A percentile compares a stretch with the other conserved stretches of the same genome.
Conservation (phyloP, 768 basidiomycete genomes). For the Piloderma croceum region DNA sequence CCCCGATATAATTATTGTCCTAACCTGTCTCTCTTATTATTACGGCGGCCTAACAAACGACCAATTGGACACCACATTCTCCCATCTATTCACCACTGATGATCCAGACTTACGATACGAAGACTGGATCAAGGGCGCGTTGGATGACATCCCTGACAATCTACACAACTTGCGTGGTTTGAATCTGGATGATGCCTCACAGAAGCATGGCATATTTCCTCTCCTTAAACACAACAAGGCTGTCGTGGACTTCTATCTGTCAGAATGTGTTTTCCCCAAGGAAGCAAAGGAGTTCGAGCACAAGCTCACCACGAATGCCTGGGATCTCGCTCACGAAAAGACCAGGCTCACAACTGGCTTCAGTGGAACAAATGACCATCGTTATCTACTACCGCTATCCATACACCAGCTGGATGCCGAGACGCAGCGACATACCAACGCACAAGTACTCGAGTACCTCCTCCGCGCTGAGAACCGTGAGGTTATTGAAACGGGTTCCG, state of each 20-base stretch:
- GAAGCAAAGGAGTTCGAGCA: slow-evolving; percentile 20
- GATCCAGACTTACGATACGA: slow-evolving; percentile 17
- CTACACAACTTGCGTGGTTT: slow-evolving; percentile 15
- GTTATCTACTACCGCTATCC: slow-evolving; percentile 28
- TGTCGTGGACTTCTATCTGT: slow-evolving; percentile 22
- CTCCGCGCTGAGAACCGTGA: slow-evolving; percentile 12
- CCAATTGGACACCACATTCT: slow-evolving; percentile 16
- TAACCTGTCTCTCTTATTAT: slow-evolving; percentile 20
- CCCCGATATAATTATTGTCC: slow-evolving; percentile 19
- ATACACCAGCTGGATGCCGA: slow-evolving; percentile 25
- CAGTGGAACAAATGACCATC: slow-evolving; percentile 23
- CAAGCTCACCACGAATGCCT: slow-evolving; percentile 23
- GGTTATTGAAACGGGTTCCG: slow-evolving; percentile 3
- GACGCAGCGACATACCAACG: slow-evolving; percentile 20
- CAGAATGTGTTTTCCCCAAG: slow-evolving; percentile 23
- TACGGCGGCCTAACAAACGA: slow-evolving; percentile 18
- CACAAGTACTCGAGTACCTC: slow-evolving; percentile 9
- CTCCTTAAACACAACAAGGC: slow-evolving; percentile 15
- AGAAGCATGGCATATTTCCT: slow-evolving; percentile 10
- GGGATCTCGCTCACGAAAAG: slow-evolving; percentile 22
- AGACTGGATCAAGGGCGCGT: slow-evolving; percentile 12
- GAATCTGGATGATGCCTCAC: slow-evolving; percentile 25
- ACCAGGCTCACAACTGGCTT: slow-evolving; percentile 18
- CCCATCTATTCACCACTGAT: slow-evolving; percentile 14
- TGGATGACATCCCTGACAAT: slow-evolving; percentile 13